A percentile compares a stretch with the other conserved stretches of the same genome.
These are phyloP conservation scores for Aspergillus sojae DNA, from an alignment of 2,329 filamentous ascomycete species.

Conservation along the genomic window DNA sequence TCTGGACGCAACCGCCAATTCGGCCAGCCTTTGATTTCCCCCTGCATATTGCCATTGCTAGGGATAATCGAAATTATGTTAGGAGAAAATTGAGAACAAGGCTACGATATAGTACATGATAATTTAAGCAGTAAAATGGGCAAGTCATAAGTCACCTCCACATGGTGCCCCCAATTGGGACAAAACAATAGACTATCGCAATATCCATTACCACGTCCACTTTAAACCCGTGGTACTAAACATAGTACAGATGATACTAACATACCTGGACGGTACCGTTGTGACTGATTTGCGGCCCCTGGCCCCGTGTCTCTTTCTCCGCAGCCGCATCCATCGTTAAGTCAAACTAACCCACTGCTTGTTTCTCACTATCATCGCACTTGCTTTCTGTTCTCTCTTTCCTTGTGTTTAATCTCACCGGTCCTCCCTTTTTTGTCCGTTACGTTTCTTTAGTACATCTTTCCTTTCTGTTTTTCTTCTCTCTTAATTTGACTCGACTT, in stretches of 20 bases:
- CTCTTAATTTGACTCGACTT: not conserved
- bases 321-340: slow-evolving; percentile 25
- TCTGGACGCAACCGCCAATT: not conserved
- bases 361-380: slow-evolving; percentile 9
- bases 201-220: not conserved
- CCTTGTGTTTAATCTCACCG: not conserved
- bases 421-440: not conserved
- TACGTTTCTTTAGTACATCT: not conserved
- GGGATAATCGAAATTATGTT: not conserved
- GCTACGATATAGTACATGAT: not conserved
- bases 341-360: slow-evolving; percentile 4
- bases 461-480: not conserved
- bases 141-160: not conserved
- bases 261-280: not conserved
- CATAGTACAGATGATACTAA: not conserved
- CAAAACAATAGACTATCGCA: slow-evolving; percentile 2
- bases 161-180: not conserved
- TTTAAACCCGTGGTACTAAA: not conserved
- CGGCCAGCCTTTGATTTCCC: not conserved
- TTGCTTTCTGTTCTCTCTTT: slow-evolving; percentile 11
- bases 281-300: slow-evolving; percentile 20
- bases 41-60: not conserved
- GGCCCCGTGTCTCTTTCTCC: slow-evolving; percentile 24
- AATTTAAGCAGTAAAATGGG: not conserved
- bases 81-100: not conserved